Conservation (phyloP, 2,329 filamentous ascomycete genomes). For the Penicillium sp. region DNA sequence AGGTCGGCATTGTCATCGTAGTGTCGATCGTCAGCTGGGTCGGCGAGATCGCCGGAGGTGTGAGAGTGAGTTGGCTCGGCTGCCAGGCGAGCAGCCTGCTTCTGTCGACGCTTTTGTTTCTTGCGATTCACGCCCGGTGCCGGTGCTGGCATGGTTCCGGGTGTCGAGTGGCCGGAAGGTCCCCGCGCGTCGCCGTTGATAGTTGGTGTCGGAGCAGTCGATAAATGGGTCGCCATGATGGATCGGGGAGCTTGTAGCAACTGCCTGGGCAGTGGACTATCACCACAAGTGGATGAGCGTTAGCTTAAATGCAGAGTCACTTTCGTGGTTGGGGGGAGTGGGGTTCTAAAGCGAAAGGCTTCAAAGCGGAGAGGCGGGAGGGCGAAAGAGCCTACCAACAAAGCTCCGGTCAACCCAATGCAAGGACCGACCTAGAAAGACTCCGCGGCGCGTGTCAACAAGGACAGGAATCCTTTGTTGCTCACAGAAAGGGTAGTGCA, state of each 20-base stretch:
- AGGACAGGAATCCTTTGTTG: slow-evolving; percentile 11
- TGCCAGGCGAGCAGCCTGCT: slow-evolving; percentile 68
- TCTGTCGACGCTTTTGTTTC: slow-evolving; percentile 89
- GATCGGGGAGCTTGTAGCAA: slow-evolving; percentile 22
- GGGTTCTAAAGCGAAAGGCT: slow-evolving; percentile 6
- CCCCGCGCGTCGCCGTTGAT: slow-evolving; percentile 30
- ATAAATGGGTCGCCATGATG: slow-evolving; percentile 29
- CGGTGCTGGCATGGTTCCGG: slow-evolving; percentile 9
- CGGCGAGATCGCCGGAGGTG: slow-evolving; percentile 20
- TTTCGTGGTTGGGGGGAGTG: slow-evolving; percentile 7
- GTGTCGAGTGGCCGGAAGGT: slow-evolving; percentile 17
- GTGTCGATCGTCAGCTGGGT: slow-evolving; percentile 26
- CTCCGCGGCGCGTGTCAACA: slow-evolving; percentile 11
- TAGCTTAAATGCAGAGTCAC: neutral
- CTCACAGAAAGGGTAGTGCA: slow-evolving; percentile 3
- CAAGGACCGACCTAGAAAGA: slow-evolving; percentile 12
- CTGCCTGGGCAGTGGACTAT: slow-evolving; percentile 19
- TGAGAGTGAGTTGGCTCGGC: slow-evolving; percentile 45
- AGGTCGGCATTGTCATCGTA: slow-evolving; percentile 31
- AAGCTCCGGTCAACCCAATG: slow-evolving; percentile 24
- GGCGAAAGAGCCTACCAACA: slow-evolving; percentile 24
- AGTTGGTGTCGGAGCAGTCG: slow-evolving; percentile 23
- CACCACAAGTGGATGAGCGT: neutral
- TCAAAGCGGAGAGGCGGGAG: slow-evolving; percentile 22
- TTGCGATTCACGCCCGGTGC: slow-evolving; percentile 66